These are phyloP conservation scores for Penicillium palitans DNA, from an alignment of 2,329 filamentous ascomycete species.

Conservation along the genomic window DNA sequence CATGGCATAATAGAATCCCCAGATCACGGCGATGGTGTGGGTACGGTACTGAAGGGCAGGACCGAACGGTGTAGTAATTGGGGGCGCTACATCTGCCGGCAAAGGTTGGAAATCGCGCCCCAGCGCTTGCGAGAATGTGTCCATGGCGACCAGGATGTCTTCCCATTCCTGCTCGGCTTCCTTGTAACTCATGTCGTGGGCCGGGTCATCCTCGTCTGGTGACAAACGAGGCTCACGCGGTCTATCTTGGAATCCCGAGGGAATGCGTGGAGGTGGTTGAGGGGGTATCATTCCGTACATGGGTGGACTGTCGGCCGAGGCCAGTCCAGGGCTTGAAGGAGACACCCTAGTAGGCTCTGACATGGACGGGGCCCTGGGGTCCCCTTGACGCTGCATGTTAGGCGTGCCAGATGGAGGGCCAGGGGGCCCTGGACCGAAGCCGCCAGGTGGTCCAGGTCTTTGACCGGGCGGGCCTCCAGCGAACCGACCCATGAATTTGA, in stretches of 20 bases:
- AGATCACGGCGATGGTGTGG: conserved; percentile 82
- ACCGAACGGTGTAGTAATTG: conserved; percentile 74
- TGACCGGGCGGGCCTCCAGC: conserved; percentile 13
- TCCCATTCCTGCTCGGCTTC: conserved; percentile 78
- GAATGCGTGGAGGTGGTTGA: conserved; percentile 44
- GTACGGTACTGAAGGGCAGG: conserved; percentile 77
- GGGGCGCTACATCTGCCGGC: conserved; percentile 63
- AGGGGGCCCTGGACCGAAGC: conserved; percentile 13
- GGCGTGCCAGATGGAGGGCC: conserved; percentile 14
- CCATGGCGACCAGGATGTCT: conserved; percentile 43
- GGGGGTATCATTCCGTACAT: conserved; percentile 54
- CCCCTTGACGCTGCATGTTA: conserved; percentile 12
- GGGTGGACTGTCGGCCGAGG: conserved; percentile 31
- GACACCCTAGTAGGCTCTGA: neutral
- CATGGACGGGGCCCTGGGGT: neutral
- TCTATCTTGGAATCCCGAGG: conserved; percentile 56
- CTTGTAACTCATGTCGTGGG: conserved; percentile 65
- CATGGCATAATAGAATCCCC: conserved; percentile 83
- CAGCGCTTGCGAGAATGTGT: conserved; percentile 56
- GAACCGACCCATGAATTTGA: conserved; percentile 39
- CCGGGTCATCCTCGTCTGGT: conserved; percentile 50
- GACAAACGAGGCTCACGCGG: conserved; percentile 16
- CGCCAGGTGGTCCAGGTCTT: conserved; percentile 14
- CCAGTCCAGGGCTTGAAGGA: conserved; percentile 4
- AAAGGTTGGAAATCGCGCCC: conserved; percentile 76